Base-by-base conservation (phyloP, 192 early-diverging fungal genomes). In the Entophlyctis luteolus region DNA sequence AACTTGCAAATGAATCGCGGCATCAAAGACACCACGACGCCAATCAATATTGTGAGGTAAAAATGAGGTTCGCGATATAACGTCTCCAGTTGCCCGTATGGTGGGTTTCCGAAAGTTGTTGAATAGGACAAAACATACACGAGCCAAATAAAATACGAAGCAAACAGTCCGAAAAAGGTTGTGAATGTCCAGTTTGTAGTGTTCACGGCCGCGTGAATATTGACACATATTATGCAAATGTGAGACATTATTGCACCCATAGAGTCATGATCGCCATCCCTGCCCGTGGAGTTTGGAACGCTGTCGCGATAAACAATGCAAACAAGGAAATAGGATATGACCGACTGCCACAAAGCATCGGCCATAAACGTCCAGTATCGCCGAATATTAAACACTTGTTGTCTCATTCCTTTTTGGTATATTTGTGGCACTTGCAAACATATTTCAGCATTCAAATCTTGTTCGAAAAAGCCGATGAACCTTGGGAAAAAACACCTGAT, bases 261-360 rank as follows among this genome's bases (percentile, higher is more conserved):
- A 33, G 89, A 87, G 20, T 86, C 79, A 34, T 78, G 68, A 32
- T 86, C 86, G 33, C 77, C 72, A 18, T 75, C 76, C 18, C 71
- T 65, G 5, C 92, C 92, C 32, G 72, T 57, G 2, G 59, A 37
- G 71, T 87, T 75, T 4, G 80, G 63, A 0, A 83, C 72, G 22
- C 62, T 45, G 59, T 86, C 84, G 31, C 79, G 83, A 39, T 87
- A 82, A 33, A 87, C 69, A 47, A 87, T 83, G 68, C 87, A 88
- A 32, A 83, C 82, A 72, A 91, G 92, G 72, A 85, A 98, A 48
- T 90, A 90, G 12, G 65, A 63, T 45, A 95, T 84, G 10, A 93
- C 67, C 3, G 93, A 96, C 79, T 98, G 94, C 84, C 91, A 99
- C 25, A 98, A 74, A 28, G 89, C 95, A 69, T 99, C 93, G 14